Percentiles rank a stretch among this genome's conserved stretches.
Evolutionary conservation across 225 moss, liverwort and hornwort species (phyloP).

Genomic region (Climacium dendroides): DNA sequence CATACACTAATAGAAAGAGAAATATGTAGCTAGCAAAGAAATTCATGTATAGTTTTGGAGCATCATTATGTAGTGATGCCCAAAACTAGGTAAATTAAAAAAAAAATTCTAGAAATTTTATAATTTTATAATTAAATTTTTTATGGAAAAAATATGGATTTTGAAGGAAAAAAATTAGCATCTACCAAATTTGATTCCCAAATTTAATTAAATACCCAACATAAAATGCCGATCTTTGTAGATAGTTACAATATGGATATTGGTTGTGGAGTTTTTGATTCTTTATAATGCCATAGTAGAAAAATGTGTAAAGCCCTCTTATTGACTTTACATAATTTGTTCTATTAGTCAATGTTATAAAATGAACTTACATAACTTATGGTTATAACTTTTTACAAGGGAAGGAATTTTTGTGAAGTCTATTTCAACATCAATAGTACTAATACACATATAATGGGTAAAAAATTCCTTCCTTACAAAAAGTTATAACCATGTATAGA

Average conservation of each 20-base stretch:
- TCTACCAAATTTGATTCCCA: accelerated
- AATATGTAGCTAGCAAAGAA: not conserved
- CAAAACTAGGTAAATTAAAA: too few species aligned
- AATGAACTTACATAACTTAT: not conserved
- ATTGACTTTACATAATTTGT: not conserved
- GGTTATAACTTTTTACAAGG: not conserved
- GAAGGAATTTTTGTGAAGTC: not conserved
- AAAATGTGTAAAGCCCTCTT: not conserved
- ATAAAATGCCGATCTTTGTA: not conserved
- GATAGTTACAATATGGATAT: accelerated
- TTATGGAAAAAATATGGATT: accelerated
- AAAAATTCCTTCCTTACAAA: not conserved
- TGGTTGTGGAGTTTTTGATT: not conserved
- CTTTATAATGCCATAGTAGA: not conserved
- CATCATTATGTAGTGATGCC: accelerated
- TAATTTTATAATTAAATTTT: too few species aligned
- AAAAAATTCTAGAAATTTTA: too few species aligned
- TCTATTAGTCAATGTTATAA: not conserved
- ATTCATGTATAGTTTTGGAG: accelerated
- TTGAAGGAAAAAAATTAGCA: not conserved
- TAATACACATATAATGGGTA: too few species aligned
- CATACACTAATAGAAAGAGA: accelerated
- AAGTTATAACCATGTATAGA: not conserved
- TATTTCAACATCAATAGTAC: not conserved
- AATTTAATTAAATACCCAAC: not conserved